Base-by-base conservation (phyloP, 139 green algal genomes). In the Pleodorina starrii region DNA sequence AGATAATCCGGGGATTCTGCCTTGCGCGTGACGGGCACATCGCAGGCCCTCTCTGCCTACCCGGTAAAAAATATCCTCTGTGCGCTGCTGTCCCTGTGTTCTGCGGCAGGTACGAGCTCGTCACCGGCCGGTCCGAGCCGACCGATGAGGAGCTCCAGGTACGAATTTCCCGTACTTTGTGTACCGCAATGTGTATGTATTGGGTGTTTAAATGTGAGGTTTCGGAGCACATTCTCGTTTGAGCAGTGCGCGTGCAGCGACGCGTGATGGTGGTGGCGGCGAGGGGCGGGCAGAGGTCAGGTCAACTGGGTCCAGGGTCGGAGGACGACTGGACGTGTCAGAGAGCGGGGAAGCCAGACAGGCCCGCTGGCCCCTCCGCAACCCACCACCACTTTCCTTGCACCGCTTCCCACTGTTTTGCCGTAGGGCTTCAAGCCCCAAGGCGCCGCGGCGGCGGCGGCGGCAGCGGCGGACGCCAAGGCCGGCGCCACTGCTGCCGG, bases 61-160 rank as follows among this genome's bases (percentile, higher is more conserved):
- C n/a, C n/a, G n/a, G n/a, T n/a, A n/a, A n/a, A n/a, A n/a, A n/a
- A n/a, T n/a, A n/a, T n/a, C 29, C 54, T 32, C 54, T 66, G 21
- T 21, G 54, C 54, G 25, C 54, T 5, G 54, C 29, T 66, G 9
- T 66, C 5, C 29, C 5, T 66, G 54, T 66, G 25, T 7, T 10
- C 1, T 80, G 57, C 44, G 42, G 11, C 87, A 93, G 90, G 85
- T 91, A 79, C 72, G 90, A 93, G 90, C 90, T 93, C 29, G 71
- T 93, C 25, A 86, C 46, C 3, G 90, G 90, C 1, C 17, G 7
- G 19, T 82, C 54, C 0, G 69, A 82, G 35, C 84, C 90, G n/a
- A 90, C 85, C 17, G 68, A 44, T 14, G 90, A 87, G 11, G 90
- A 93, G 79, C 79, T 93, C 5, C 12, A 90, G 71, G 90, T 84